Evolutionary conservation across 495 filamentous ascomycete species (phyloP), one percentile per base, ranked within the genome.

Genomic region (Letharia lupina): DNA sequence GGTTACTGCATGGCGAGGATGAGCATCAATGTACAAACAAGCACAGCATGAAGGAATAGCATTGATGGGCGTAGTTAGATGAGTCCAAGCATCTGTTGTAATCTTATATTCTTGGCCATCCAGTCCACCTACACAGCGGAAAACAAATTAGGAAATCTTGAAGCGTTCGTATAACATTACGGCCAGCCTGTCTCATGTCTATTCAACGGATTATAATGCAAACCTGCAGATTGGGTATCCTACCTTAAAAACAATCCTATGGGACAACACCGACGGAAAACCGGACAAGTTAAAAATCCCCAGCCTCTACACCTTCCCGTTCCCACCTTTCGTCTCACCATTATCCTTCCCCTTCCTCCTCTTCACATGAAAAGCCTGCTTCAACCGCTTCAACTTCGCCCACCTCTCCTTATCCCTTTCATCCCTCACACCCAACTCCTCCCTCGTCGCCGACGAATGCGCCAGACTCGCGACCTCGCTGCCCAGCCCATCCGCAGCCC

Each of bases 321-420:
- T 9, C 47, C n/a, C 6, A 12, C 47, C 10, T 8, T 4, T 5
- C 54, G 37, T 39, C 54, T 57, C 15, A 23, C 16, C 41, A 18
- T 20, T 8, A 28, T 16, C 63, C 48, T 68, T 69, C 62, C 42
- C 60, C 63, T 68, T 73, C 62, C 42, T 47, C 39, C 47, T 63
- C 68, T 78, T 81, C 10, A 81, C 72, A 52, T 75, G 78, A 63
- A 82, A 71, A 2, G 77, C 74, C 61, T 81, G 78, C 72, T 77
- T 76, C 71, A 83, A 75, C 31, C 78, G 75, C 54, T 79, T 78
- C 45, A 83, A 73, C 68, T 78, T 82, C 0, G 79, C 74, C 81
- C 80, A 82, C 77, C 81, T 78, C 69, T 82, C 81, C 45, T 77
- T 77, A 62, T 83, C 80, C 31, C 74, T 78, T 35, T 76, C 79